A percentile compares a stretch with the other conserved stretches of the same genome.
Evolutionary conservation across 2,329 filamentous ascomycete genomes (phyloP).

Genomic region (Grosmannia clavigera): DNA sequence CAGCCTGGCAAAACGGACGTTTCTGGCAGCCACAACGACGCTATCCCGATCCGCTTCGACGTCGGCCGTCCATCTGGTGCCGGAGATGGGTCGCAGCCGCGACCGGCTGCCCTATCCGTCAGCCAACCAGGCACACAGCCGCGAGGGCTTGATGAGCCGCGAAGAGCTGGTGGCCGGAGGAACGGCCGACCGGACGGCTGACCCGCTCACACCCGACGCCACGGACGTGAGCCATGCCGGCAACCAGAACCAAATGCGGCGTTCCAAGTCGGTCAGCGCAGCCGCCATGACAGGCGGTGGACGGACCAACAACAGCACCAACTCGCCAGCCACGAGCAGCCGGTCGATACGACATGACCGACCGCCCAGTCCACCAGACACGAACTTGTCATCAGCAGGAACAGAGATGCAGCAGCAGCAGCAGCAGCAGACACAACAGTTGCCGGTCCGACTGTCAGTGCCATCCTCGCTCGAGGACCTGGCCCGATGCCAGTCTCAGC

Average conservation of each 20-base stretch:
- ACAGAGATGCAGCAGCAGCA: neutral
- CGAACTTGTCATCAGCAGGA: conserved; percentile 33
- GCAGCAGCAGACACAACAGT: neutral
- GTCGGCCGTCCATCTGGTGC: conserved; percentile 28
- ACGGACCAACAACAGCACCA: neutral
- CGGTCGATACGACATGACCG: conserved; percentile 25
- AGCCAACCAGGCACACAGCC: conserved; percentile 86
- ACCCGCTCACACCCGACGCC: conserved; percentile 55
- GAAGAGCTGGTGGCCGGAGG: conserved; percentile 30
- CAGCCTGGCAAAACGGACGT: neutral
- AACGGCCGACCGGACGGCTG: conserved; percentile 23
- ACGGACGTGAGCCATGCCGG: conserved; percentile 48
- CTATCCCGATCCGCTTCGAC: conserved; percentile 1
- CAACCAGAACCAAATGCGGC: conserved; percentile 24
- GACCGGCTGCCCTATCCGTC: conserved; percentile 60
- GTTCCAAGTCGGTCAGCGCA: conserved; percentile 30
- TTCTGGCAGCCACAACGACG: neutral
- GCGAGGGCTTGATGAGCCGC: conserved; percentile 60
- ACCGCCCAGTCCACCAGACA: conserved; percentile 53
- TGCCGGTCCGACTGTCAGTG: conserved; percentile 15
- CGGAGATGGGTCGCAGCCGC: conserved; percentile 29
- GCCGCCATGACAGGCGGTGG: neutral
- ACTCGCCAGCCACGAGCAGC: conserved; percentile 22
- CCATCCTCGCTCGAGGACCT: conserved; percentile 1
- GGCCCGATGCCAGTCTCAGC: conserved; percentile 30